Evolutionary conservation across 2,329 filamentous ascomycete genomes (phyloP).

Genomic region (Thyridium curvatum): DNA sequence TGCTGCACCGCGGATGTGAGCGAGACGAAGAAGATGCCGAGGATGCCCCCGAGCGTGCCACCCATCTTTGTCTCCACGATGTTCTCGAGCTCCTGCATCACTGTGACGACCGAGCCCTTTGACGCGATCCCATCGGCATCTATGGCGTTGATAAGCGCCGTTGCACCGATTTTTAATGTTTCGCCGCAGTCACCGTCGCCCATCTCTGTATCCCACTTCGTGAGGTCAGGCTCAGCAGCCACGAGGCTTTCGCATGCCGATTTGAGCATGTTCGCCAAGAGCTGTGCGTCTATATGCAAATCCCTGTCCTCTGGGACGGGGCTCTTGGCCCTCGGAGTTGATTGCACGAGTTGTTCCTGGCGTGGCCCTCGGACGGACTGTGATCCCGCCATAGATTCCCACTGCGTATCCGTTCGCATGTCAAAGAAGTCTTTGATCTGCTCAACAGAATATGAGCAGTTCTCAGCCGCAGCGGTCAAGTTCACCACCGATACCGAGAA

Average conservation of each 20-base stretch:
- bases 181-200: conserved; percentile 64
- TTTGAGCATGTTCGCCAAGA: conserved; percentile 49
- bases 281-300: conserved; percentile 42
- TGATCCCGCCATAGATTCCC: conserved; percentile 44
- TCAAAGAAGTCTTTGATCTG: conserved; percentile 62
- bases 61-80: conserved; percentile 52
- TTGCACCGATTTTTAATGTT: conserved; percentile 48
- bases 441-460: conserved; percentile 36
- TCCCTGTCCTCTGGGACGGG: conserved; percentile 15
- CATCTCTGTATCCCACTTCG: conserved; percentile 56
- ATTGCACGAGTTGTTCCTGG: conserved; percentile 37
- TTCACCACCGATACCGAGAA: conserved; percentile 65
- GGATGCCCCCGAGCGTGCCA: conserved; percentile 42
- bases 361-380: conserved; percentile 33
- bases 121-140: conserved; percentile 28
- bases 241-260: conserved; percentile 46
- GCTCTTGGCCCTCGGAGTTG: conserved; percentile 15
- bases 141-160: conserved; percentile 38
- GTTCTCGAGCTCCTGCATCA: conserved; percentile 43
- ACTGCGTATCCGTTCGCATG: conserved; percentile 50
- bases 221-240: conserved; percentile 55
- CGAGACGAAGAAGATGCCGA: conserved; percentile 49
- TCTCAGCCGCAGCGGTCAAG: conserved; percentile 38
- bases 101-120: conserved; percentile 37
- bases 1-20: conserved; percentile 30